These are phyloP conservation scores for Ophiocordyceps camponoti-rufipedis DNA, from an alignment of 2,329 filamentous ascomycete genomes.

Conservation along the genomic window DNA sequence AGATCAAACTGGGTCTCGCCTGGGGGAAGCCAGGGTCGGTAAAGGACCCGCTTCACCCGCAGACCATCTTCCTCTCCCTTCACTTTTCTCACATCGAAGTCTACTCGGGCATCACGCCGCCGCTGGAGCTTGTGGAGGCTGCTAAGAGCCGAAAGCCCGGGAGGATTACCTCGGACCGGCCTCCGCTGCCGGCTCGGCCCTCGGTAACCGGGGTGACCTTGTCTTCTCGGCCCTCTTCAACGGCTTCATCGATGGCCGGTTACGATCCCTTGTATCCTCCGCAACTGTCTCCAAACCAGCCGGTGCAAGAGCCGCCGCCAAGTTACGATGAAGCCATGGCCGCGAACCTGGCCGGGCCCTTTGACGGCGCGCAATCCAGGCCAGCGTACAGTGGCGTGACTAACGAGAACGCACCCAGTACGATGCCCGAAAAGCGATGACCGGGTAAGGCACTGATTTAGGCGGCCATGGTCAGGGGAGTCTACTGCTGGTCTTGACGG, in stretches of 20 bases:
- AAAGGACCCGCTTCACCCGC: constrained; percentile 22
- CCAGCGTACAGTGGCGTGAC: constrained; percentile 50
- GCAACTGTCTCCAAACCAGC: constrained; percentile 27
- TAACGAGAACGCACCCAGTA: constrained; percentile 38
- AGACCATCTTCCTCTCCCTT: constrained; percentile 62
- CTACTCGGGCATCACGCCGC: constrained; percentile 76
- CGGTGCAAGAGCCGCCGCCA: constrained; percentile 52
- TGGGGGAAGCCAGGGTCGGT: constrained; percentile 41
- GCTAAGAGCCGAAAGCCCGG: constrained; percentile 17
- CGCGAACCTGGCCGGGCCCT: constrained; percentile 49
- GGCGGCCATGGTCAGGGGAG: no score
- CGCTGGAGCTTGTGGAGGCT: constrained; percentile 54
- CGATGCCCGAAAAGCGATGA: constrained; percentile 24
- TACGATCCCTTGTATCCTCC: constrained; percentile 39
- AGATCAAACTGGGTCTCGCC: constrained; percentile 60
- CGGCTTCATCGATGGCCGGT: constrained; percentile 10
- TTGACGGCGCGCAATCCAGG: constrained; percentile 41
- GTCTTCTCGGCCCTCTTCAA: constrained; percentile 6
- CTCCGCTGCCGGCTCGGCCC: constrained; percentile 10
- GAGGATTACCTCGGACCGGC: constrained; percentile 16
- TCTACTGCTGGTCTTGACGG: no score
- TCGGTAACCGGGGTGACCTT: constrained; percentile 5
- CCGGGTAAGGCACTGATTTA: not conserved
- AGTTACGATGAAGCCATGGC: constrained; percentile 92
- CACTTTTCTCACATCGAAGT: constrained; percentile 58